phyloP scores from a whole-genome alignment of 371 early-diverging fungal genomes.

The Cokeromyces recurvatus region DNA sequence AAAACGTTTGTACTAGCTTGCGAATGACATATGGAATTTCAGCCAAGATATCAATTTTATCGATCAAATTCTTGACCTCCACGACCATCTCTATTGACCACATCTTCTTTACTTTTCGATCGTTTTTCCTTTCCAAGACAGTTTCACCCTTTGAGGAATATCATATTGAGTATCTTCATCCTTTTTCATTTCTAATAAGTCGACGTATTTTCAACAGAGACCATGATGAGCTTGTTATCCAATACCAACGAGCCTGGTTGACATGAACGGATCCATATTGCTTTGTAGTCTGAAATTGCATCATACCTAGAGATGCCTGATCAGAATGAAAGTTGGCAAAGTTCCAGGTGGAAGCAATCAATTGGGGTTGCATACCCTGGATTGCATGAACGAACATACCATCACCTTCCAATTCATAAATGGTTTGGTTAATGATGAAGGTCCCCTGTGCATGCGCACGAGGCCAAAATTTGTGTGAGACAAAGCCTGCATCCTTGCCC shows the following conservation, averaged over 20 bases:
- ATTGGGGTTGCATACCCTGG: constrained; percentile 82
- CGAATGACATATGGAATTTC: constrained; percentile 88
- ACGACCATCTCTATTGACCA: constrained; percentile 60
- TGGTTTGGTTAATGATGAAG: constrained; percentile 64
- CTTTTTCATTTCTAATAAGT: constrained; percentile 42
- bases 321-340: constrained; percentile 65
- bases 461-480: constrained; percentile 83
- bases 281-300: constrained; percentile 78
- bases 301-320: constrained; percentile 65
- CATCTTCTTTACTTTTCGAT: constrained; percentile 53
- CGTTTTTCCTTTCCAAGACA: constrained; percentile 76
- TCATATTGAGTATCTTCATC: constrained; percentile 78
- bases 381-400: constrained; percentile 84
- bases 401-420: constrained; percentile 62
- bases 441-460: constrained; percentile 66
- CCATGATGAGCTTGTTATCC: constrained; percentile 61
- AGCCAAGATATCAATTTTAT: constrained; percentile 81
- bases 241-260: constrained; percentile 71
- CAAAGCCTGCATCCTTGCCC: constrained; percentile 57
- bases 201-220: constrained; percentile 71
- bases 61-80: constrained; percentile 55
- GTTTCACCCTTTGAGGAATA: constrained; percentile 67
- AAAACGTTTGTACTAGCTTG: constrained; percentile 85
- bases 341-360: constrained; percentile 83
- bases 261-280: constrained; percentile 67